Percentiles rank a stretch among this genome's conserved stretches.
Evolutionary conservation across 768 basidiomycete species (phyloP).

Genomic region (Trametes coccinea): DNA sequence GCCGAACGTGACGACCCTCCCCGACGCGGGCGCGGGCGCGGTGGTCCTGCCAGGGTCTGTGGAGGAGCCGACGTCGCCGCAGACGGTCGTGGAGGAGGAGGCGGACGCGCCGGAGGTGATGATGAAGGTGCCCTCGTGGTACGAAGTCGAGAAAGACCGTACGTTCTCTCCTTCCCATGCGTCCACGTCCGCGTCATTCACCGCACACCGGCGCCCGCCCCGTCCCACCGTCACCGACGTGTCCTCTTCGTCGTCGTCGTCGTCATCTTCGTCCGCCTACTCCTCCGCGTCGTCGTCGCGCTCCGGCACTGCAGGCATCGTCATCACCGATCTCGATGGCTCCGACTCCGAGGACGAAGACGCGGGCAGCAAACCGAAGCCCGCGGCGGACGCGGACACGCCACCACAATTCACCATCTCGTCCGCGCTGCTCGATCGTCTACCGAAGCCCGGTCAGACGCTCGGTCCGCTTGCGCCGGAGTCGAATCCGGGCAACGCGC

Average conservation of each 20-base stretch:
- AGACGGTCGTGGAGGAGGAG: conserved; percentile 10
- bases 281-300: neutral
- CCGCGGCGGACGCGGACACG: conserved; percentile 28
- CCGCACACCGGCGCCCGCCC: conserved; percentile 4
- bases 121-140: conserved; percentile 68
- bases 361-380: neutral
- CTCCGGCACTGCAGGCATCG: conserved; percentile 47
- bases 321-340: conserved; percentile 55
- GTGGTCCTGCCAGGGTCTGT: conserved; percentile 38
- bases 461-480: conserved; percentile 14
- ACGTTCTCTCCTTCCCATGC: conserved; percentile 32
- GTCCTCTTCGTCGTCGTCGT: neutral
- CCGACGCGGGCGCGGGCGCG: neutral
- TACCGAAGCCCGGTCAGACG: conserved; percentile 5
- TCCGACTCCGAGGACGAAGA: conserved; percentile 34
- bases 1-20: conserved; percentile 4
- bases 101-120: conserved; percentile 49
- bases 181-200: neutral
- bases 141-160: conserved; percentile 72
- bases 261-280: neutral
- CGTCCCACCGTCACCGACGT: conserved; percentile 15
- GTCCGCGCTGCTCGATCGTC: conserved; percentile 26
- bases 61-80: conserved; percentile 41
- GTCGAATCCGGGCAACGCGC: conserved; percentile 25
- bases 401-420: conserved; percentile 25